Evolutionary conservation across 1,139 yeast genomes (phyloP), one percentile per base, ranked within the genome.

Genomic region (Taphrina sp.): DNA sequence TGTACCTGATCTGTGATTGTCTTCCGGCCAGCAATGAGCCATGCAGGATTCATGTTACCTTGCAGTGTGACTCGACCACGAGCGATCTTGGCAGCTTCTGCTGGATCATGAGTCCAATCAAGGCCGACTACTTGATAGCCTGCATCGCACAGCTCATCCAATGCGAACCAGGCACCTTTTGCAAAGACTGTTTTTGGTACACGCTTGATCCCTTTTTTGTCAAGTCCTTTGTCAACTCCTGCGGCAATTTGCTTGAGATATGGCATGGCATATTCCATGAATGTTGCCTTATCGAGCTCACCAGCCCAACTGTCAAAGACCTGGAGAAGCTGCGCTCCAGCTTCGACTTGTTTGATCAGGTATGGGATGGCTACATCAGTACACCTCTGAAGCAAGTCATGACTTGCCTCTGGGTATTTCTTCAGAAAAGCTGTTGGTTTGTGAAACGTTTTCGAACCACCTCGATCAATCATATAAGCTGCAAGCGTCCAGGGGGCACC

Each of bases 241-340:
- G 74, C 72, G 26, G 88, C 79, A 61, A 92, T 90, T 68, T 87
- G 87, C 62, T 77, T 79, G 65, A 92, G 74, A 67, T 88, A 92
- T 2, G 97, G 97, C 66, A 92, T 77, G 3, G 95, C 84, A 69
- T 89, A 94, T 67, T 85, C 90, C 61, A 77, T 76, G 69, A 92
- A 92, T 66, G 92, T 98, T 56, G 74, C 74, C 14, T 96, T 95
- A 1, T 95, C 94, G 60, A 92, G 76, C 71, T 92, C 97, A 57
- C 97, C 95, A 51, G 96, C 98, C 96, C 96, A 90, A 22, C 96
- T 86, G 67, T 92, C 98, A 67, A 92, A 92, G 29, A 92, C 88
- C 71, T 92, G 98, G 60, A 92, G 76, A 83, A 92, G 89, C 61
- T 92, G 98, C 26, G 97, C 97, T 61, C 98, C 98, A 1, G 98